Percentiles rank a stretch among this genome's conserved stretches.
Evolutionary conservation across 805 yeast genomes (phyloP).

Genomic region (Zygosaccharomyces lentus): DNA sequence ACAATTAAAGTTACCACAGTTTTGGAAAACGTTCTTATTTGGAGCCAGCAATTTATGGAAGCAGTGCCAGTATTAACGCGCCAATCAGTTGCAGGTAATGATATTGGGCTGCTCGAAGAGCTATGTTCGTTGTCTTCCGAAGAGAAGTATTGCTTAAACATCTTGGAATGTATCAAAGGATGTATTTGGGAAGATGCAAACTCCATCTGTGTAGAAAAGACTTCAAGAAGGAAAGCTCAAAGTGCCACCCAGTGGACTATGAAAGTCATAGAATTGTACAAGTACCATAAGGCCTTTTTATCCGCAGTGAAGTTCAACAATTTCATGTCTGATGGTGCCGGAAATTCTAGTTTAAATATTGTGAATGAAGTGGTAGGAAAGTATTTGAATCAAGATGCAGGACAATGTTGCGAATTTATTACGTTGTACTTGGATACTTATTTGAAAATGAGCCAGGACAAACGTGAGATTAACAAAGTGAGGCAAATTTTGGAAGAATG

Average conservation of each 20-base stretch:
- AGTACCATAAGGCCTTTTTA: slow-evolving; percentile 47
- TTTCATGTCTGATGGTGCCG: slow-evolving; percentile 22
- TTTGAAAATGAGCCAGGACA: slow-evolving; percentile 46
- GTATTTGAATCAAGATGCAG: slow-evolving; percentile 48
- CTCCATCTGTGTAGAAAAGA: slow-evolving; percentile 13
- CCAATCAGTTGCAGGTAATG: slow-evolving; percentile 12
- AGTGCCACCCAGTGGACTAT: slow-evolving; percentile 67
- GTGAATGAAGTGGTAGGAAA: slow-evolving; percentile 59
- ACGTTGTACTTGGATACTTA: slow-evolving; percentile 57
- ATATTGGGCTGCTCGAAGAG: slow-evolving; percentile 15
- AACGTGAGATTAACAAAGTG: slow-evolving; percentile 32
- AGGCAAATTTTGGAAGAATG: slow-evolving; percentile 49
- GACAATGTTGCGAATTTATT: slow-evolving; percentile 48
- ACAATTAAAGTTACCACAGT: slow-evolving; percentile 19
- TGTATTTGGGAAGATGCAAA: slow-evolving; percentile 19
- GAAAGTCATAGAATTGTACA: slow-evolving; percentile 48
- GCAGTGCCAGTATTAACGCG: slow-evolving; percentile 12
- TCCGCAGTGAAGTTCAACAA: slow-evolving; percentile 48
- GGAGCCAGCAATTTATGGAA: slow-evolving; percentile 15
- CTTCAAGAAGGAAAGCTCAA: slow-evolving; percentile 38
- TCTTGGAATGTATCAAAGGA: slow-evolving; percentile 15
- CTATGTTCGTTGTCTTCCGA: slow-evolving; percentile 18
- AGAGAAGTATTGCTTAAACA: slow-evolving; percentile 11
- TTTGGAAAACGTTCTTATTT: slow-evolving; percentile 24
- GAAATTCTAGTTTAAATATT: slow-evolving; percentile 42